A percentile compares a stretch with the other conserved stretches of the same genome.
Evolutionary conservation across 2,329 filamentous ascomycete species (phyloP).

Genomic region (Alternaria burnsii): DNA sequence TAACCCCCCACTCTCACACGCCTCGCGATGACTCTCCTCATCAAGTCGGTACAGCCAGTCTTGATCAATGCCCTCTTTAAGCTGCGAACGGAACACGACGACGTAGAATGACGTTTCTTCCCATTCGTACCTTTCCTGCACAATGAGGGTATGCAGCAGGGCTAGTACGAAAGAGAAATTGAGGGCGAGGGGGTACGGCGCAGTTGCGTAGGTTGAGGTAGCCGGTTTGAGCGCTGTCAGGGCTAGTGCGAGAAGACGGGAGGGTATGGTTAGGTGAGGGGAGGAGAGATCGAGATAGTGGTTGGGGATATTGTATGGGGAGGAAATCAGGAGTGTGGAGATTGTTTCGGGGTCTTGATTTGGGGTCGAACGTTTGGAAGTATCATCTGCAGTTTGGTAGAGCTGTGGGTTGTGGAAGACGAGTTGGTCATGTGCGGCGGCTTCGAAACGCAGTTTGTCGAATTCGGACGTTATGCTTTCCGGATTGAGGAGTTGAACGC

Average conservation of each 20-base stretch:
- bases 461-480: slow-evolving; percentile 41
- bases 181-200: slow-evolving; percentile 75
- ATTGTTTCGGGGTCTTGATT: not conserved
- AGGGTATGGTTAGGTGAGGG: slow-evolving; percentile 65
- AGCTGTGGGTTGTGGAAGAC: slow-evolving; percentile 3
- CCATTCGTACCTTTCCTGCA: slow-evolving; percentile 62
- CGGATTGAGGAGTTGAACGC: slow-evolving; percentile 32
- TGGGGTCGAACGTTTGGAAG: not conserved
- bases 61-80: slow-evolving; percentile 72
- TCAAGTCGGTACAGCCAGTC: slow-evolving; percentile 76
- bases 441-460: slow-evolving; percentile 45
- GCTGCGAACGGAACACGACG: slow-evolving; percentile 80
- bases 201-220: slow-evolving; percentile 77
- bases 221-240: slow-evolving; percentile 70
- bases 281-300: slow-evolving; percentile 78
- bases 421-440: slow-evolving; percentile 43
- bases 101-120: slow-evolving; percentile 76
- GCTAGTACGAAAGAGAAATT: slow-evolving; percentile 75
- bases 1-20: slow-evolving; percentile 79
- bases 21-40: slow-evolving; percentile 80
- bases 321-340: slow-evolving; percentile 65
- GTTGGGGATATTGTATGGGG: slow-evolving; percentile 74
- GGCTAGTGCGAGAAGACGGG: slow-evolving; percentile 75
- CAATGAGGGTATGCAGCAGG: slow-evolving; percentile 63
- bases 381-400: slow-evolving; percentile 24